These are phyloP conservation scores for Nakaseomyces sp. DNA, from an alignment of 1,139 yeast genomes.

Conservation along the genomic window DNA sequence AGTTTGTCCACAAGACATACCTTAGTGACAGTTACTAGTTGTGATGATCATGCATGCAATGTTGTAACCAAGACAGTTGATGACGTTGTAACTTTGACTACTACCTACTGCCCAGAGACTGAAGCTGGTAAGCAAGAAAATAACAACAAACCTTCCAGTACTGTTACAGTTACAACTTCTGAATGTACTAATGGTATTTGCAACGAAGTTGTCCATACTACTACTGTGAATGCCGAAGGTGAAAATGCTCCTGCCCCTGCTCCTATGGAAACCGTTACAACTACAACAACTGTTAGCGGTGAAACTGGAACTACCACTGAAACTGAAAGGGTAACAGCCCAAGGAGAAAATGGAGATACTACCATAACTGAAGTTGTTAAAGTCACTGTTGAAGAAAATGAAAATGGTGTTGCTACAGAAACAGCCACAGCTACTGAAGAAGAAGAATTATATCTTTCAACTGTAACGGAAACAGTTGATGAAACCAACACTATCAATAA, in stretches of 20 bases:
- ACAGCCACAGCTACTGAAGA: background rate
- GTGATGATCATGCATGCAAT: background rate
- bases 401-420: background rate
- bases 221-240: background rate
- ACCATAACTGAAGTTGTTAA: background rate
- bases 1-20: background rate
- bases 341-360: background rate
- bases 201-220: background rate
- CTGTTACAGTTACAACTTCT: background rate
- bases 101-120: constrained; percentile 2
- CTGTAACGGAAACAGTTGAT: background rate
- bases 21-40: background rate
- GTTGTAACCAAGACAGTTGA: background rate
- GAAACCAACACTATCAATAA: background rate
- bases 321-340: background rate
- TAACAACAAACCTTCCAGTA: background rate
- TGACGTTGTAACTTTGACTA: constrained; percentile 1
- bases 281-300: background rate
- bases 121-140: background rate
- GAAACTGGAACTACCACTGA: background rate
- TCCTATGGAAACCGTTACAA: background rate
- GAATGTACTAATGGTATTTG: background rate
- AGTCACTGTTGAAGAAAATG: background rate
- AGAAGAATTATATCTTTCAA: background rate
- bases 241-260: background rate